Percentiles rank a stretch among this genome's conserved stretches.
Evolutionary conservation across 2,329 filamentous ascomycete species (phyloP).

Genomic region (Nakataea oryzae): DNA sequence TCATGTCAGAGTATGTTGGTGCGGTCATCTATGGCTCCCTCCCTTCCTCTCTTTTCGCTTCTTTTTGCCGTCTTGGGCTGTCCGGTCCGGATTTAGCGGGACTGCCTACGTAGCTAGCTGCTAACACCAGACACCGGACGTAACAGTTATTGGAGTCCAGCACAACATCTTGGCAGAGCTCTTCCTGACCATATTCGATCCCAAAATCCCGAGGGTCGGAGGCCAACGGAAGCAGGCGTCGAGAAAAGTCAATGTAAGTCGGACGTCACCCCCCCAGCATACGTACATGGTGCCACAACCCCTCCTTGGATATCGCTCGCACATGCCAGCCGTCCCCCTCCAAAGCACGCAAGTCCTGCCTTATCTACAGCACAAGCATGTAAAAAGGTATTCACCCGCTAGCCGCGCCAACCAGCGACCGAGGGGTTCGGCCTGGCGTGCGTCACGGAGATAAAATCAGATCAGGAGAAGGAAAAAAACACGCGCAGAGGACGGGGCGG

Average conservation of each 20-base stretch:
- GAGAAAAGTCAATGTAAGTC: slow-evolving; percentile 26
- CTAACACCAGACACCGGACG: not conserved
- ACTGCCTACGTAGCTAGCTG: too few species aligned
- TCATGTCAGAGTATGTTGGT: slow-evolving; percentile 41
- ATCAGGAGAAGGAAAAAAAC: not conserved
- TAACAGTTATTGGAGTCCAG: slow-evolving; percentile 44
- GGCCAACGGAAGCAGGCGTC: slow-evolving; percentile 24
- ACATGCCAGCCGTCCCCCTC: too few species aligned
- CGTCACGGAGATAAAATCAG: not conserved
- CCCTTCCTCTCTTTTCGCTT: not conserved
- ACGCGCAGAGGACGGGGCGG: not conserved
- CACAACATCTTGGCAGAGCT: slow-evolving; percentile 49
- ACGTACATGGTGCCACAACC: not conserved
- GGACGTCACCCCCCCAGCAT: not conserved
- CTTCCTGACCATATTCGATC: slow-evolving; percentile 45
- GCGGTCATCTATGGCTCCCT: too few species aligned
- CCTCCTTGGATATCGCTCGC: not conserved
- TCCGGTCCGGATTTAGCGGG: too few species aligned
- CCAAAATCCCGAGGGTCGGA: slow-evolving; percentile 39
- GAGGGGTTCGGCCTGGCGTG: not conserved
- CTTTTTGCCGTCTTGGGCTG: not conserved
- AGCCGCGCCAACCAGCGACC: slow-evolving; percentile 4
- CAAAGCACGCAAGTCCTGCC: too few species aligned
- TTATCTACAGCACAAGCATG: slow-evolving; percentile 1
- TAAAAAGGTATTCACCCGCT: not conserved